Percentiles rank a stretch among this genome's conserved stretches.
Evolutionary conservation across 129 eudicot genomes (phyloP).

Genomic region (Ambrosia artemisiifolia): DNA sequence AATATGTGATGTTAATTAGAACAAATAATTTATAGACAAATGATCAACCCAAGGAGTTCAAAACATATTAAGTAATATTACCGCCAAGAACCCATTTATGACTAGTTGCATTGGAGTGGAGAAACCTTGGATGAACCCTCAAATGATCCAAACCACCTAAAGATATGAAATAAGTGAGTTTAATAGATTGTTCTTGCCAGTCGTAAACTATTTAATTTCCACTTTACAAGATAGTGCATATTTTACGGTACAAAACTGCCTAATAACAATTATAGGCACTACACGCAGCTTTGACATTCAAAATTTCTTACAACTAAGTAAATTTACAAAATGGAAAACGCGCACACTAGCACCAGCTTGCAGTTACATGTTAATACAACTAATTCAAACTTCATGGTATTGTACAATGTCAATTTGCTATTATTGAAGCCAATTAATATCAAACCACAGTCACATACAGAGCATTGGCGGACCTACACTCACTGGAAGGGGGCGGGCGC

Average conservation of each 20-base stretch:
- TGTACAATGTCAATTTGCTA: neutral
- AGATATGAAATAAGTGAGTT: conserved; percentile 6
- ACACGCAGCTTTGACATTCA: neutral
- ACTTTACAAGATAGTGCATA: neutral
- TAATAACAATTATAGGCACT: neutral
- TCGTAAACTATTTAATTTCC: neutral
- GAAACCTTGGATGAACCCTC: conserved; percentile 91
- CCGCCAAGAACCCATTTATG: conserved; percentile 99
- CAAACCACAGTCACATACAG: neutral
- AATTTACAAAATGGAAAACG: neutral
- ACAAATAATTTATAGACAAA: neutral
- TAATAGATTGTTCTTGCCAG: neutral
- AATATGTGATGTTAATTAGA: neutral
- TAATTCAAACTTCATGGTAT: neutral
- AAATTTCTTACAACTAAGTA: neutral
- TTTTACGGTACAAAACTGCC: neutral
- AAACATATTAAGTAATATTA: conserved; percentile 27
- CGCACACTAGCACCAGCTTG: neutral
- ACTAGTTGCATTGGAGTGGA: conserved; percentile 97
- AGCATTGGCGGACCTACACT: too few relatives aligned
- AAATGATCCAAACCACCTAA: conserved; percentile 97
- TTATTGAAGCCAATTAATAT: neutral
- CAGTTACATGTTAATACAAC: neutral
- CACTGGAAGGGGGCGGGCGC: too few relatives aligned
- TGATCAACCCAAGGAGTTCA: neutral